Evolutionary conservation across 345 rosid species (phyloP).

Genomic region (Brassica rapa): DNA sequence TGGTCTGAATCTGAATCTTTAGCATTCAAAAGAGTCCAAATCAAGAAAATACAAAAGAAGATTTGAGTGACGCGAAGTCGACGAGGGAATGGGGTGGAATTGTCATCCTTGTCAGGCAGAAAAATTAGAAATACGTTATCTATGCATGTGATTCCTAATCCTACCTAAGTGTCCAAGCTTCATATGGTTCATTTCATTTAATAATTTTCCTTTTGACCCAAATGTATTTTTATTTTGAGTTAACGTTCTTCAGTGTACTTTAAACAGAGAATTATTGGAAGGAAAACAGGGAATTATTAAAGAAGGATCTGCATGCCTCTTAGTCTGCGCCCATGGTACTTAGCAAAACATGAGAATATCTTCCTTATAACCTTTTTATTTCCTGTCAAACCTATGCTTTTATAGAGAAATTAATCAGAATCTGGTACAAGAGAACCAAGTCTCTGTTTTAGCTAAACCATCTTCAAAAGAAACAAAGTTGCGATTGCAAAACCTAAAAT

Average conservation of each 20-base stretch:
- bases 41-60: not conserved
- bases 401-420: too few species aligned
- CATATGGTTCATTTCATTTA: conserved; percentile 6
- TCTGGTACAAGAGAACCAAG: too few species aligned
- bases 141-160: conserved; percentile 19
- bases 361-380: too few species aligned
- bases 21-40: conserved; percentile 28
- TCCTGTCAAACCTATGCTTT: too few species aligned
- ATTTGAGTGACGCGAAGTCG: conserved; percentile 35
- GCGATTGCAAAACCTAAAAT: too few species aligned
- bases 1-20: conserved; percentile 4
- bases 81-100: conserved; percentile 27
- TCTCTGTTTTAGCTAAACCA: too few species aligned
- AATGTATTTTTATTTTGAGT: conserved; percentile 5
- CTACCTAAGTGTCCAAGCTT: conserved; percentile 18
- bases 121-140: conserved; percentile 26
- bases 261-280: not conserved
- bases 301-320: conserved; percentile 2
- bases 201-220: not conserved
- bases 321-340: too few species aligned
- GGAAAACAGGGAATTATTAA: not conserved
- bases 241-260: not conserved
- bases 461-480: too few species aligned
- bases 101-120: conserved; percentile 15
- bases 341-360: too few species aligned